Evolutionary conservation across 192 early-diverging fungal genomes (phyloP).

Genomic region (Umbelopsis isabellina): DNA sequence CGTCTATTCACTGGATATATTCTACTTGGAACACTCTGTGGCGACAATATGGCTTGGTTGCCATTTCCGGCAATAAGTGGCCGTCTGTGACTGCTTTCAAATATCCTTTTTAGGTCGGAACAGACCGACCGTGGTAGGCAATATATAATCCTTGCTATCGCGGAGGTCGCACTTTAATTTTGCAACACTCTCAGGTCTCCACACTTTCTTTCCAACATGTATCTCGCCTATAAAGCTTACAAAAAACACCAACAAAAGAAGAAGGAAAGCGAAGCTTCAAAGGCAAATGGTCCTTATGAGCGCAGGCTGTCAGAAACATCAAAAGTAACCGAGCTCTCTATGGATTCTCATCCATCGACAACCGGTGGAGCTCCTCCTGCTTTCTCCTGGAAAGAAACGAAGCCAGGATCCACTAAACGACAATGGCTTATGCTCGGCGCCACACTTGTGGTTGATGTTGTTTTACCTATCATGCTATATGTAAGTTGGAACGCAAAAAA

Average conservation of each 20-base stretch:
- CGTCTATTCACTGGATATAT: too few species aligned
- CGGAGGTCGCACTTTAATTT: too few species aligned
- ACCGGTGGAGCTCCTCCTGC: too few species aligned
- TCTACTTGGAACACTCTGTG: not conserved
- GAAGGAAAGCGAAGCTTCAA: not conserved
- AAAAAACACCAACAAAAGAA: not conserved
- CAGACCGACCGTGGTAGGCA: too few species aligned
- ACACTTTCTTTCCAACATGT: not conserved
- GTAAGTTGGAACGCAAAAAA: not conserved
- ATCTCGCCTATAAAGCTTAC: not conserved
- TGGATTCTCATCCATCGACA: not conserved
- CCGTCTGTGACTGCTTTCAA: not conserved
- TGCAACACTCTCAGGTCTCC: not conserved
- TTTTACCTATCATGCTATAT: constrained; percentile 6
- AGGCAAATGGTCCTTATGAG: not conserved
- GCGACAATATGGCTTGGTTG: not conserved
- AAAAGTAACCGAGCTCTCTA: not conserved
- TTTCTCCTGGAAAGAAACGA: not conserved
- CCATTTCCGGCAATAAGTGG: not conserved
- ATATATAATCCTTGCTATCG: too few species aligned
- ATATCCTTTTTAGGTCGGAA: too few species aligned
- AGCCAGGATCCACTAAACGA: not conserved
- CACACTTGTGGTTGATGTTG: not conserved
- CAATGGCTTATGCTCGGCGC: not conserved
- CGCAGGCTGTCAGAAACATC: not conserved